Evolutionary conservation across 1,284 basidiomycete species (phyloP), one percentile per base, ranked within the genome.

Genomic region (Phlebopus sp.): DNA sequence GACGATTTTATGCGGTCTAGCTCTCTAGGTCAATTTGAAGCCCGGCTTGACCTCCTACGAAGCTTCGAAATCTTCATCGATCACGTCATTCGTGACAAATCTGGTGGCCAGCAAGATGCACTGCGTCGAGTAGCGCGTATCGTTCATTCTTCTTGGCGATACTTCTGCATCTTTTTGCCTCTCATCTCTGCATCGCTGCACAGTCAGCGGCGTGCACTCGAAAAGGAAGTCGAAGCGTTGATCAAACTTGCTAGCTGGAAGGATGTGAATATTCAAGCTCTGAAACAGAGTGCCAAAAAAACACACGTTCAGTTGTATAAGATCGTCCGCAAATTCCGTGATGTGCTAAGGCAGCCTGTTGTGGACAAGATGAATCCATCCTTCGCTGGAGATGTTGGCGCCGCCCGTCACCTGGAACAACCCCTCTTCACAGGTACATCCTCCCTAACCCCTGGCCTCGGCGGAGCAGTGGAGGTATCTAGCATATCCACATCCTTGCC

Each of bases 191-290:
- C 69, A 6, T 74, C 73, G 6, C 69, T 97, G n/a, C 57, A 63
- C 4, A 68, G 75, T 8, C 84, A 92, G 64, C 81, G 86, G 48
- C 69, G 67, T 2, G 64, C 64, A 1, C 67, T 97, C 37, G 92
- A 97, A 69, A 87, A 85, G 58, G 89, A 96, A 46, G 80, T 99
- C 46, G 79, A 77, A 50, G 84, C 82, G 46, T 90, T 92, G 63
- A 89, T 99, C 75, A 94, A 93, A 66, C 77, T 99, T 34, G 97
- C 97, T 0, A 97, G 93, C 61, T 99, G 97, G 97, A 96, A 91
- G 67, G 97, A 99, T 63, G 77, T 96, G 62, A 99, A 99, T 60
- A 88, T 99, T 9, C 90, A 92, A 55, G 94, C 97, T 3, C 77
- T 99, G 54, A 91, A 90, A 66, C 86, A 90, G 53, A 98, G 94